Conservation (phyloP, 2,329 filamentous ascomycete genomes). For the Colletotrichum abscissum region DNA sequence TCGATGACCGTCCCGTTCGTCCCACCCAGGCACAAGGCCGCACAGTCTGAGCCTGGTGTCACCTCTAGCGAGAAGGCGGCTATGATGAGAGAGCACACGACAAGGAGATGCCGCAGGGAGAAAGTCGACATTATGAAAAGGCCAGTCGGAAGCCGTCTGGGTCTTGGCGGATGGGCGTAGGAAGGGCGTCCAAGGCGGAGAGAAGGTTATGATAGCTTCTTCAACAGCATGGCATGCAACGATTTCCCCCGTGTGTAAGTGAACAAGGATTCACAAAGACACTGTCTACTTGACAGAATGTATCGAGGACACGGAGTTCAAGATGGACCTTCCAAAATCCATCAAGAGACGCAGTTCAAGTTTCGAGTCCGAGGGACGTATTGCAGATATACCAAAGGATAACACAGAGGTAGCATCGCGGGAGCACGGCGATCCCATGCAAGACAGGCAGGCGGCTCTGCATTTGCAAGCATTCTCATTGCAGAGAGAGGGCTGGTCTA, state of each 20-base stretch:
- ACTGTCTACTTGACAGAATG: background rate
- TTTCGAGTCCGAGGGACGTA: slow-evolving; percentile 1
- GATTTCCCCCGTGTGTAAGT: too few species aligned
- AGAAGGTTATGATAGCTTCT: too few species aligned
- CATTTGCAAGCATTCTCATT: too few species aligned
- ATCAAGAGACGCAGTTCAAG: background rate
- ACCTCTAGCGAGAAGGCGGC: slow-evolving; percentile 52
- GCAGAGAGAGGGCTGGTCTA: too few species aligned
- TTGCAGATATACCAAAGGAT: slow-evolving; percentile 10
- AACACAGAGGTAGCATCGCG: background rate
- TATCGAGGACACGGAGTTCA: too few species aligned
- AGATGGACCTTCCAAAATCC: background rate
- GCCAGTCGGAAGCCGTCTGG: background rate
- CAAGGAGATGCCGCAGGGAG: background rate
- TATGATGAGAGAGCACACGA: slow-evolving; percentile 35
- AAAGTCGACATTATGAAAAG: background rate
- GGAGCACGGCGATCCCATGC: background rate
- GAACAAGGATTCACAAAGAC: too few species aligned
- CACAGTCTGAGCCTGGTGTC: slow-evolving; percentile 62
- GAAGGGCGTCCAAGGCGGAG: background rate
- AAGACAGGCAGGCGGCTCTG: too few species aligned
- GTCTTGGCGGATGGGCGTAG: background rate
- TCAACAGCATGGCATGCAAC: too few species aligned
- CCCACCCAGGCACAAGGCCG: slow-evolving; percentile 57
- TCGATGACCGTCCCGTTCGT: slow-evolving; percentile 46